A percentile compares a stretch with the other conserved stretches of the same genome.
Conservation (phyloP, 768 basidiomycete species). For the Hypholoma sublateritium region DNA sequence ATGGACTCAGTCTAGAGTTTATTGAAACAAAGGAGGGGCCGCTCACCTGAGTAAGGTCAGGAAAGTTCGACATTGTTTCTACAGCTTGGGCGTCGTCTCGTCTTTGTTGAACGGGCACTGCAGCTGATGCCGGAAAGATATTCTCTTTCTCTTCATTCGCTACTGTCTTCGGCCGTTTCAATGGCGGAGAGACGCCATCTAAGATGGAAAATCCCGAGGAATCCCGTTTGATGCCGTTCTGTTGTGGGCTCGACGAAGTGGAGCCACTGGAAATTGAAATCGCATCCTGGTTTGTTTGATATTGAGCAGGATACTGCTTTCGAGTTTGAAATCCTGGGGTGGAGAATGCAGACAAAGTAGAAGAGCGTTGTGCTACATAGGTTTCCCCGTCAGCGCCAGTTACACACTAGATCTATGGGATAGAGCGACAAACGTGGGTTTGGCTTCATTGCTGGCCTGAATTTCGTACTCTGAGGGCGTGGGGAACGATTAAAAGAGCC, state of each 20-base stretch:
- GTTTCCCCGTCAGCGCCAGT: not conserved
- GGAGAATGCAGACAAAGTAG: slow-evolving; percentile 39
- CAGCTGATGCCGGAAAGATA: slow-evolving; percentile 10
- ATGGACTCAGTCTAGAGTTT: not conserved
- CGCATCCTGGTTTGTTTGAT: slow-evolving; percentile 21
- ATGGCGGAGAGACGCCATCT: slow-evolving; percentile 27
- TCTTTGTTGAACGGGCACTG: not conserved
- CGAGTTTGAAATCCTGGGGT: slow-evolving; percentile 40
- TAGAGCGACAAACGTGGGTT: not conserved
- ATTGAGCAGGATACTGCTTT: slow-evolving; percentile 10
- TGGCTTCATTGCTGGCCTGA: slow-evolving; percentile 15
- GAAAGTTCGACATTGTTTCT: not conserved
- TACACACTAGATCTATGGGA: not conserved
- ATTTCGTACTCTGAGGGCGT: slow-evolving; percentile 16
- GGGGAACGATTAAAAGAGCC: no score
- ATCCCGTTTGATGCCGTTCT: slow-evolving; percentile 32
- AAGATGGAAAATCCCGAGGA: slow-evolving; percentile 38
- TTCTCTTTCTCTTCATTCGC: slow-evolving; percentile 37
- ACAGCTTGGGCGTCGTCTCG: not conserved
- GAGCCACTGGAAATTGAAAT: slow-evolving; percentile 40
- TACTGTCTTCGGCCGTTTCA: slow-evolving; percentile 33
- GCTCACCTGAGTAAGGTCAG: slow-evolving; percentile 14
- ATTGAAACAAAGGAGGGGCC: not conserved
- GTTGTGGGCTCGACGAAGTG: slow-evolving; percentile 29
- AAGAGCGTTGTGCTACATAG: slow-evolving; percentile 15